Conservation (phyloP, 2,329 filamentous ascomycete species). For the Madurella fahalii region DNA sequence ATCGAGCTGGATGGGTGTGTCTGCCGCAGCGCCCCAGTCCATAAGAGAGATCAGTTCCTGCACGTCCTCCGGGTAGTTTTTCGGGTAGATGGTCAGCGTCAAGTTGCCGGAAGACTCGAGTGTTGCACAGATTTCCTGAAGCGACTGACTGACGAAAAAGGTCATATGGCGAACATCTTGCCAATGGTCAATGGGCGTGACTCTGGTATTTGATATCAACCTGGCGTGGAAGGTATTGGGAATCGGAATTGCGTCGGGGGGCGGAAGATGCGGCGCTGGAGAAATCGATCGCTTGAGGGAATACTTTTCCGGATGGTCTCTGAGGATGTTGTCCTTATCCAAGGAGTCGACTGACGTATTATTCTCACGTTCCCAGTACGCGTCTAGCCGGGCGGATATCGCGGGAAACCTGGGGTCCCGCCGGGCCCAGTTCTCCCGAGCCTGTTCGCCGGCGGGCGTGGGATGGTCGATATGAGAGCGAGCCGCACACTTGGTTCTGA, state of each 20-base stretch:
- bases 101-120: conserved; percentile 64
- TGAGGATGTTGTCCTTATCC: conserved; percentile 36
- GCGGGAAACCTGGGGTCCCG: conserved; percentile 18
- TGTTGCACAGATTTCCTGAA: conserved; percentile 17
- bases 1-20: conserved; percentile 58
- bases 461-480: conserved; percentile 24
- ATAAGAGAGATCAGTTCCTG: conserved; percentile 71
- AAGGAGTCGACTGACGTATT: conserved; percentile 24
- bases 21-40: conserved; percentile 71
- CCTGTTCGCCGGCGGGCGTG: conserved; percentile 10
- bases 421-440: conserved; percentile 24
- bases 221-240: conserved; percentile 53
- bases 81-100: conserved; percentile 76
- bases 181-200: conserved; percentile 77
- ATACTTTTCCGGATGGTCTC: conserved; percentile 34
- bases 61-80: conserved; percentile 82
- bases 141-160: conserved; percentile 43
- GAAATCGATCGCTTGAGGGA: conserved; percentile 24
- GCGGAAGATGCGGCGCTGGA: conserved; percentile 25
- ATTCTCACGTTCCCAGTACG: conserved; percentile 19
- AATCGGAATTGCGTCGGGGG: conserved; percentile 48
- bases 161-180: conserved; percentile 87
- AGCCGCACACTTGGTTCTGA: conserved; percentile 23
- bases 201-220: conserved; percentile 61
- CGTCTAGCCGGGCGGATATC: conserved; percentile 26